A percentile compares a stretch with the other conserved stretches of the same genome.
Conservation (phyloP, 2,329 filamentous ascomycete species). For the Hypoxylon sp. region DNA sequence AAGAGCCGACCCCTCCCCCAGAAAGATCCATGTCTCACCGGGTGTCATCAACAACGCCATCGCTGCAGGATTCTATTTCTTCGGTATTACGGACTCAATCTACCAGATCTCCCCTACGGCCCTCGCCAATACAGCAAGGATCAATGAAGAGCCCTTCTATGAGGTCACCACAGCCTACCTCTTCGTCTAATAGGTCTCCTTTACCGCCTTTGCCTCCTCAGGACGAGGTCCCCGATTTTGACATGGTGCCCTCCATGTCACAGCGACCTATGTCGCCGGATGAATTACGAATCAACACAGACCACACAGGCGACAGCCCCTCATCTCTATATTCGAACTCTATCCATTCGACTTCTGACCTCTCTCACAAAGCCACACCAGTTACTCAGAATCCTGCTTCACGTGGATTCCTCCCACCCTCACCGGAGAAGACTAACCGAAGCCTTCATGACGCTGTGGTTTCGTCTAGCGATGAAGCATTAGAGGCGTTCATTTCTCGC, state of each 20-base stretch:
- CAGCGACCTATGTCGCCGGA: slow-evolving; percentile 44
- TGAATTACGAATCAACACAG: slow-evolving; percentile 45
- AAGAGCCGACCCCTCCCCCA: slow-evolving; percentile 42
- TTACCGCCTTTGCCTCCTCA: slow-evolving; percentile 37
- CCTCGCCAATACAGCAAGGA: slow-evolving; percentile 40
- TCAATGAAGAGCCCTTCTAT: slow-evolving; percentile 35
- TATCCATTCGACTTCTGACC: slow-evolving; percentile 47
- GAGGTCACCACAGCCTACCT: slow-evolving; percentile 40
- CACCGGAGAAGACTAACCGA: slow-evolving; percentile 47
- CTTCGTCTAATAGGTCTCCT: slow-evolving; percentile 35
- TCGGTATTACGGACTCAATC: slow-evolving; percentile 47
- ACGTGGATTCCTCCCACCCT: slow-evolving; percentile 38
- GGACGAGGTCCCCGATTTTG: slow-evolving; percentile 43
- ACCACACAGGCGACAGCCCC: slow-evolving; percentile 41
- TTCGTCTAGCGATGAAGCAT: slow-evolving; percentile 72
- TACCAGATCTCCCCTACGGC: slow-evolving; percentile 44
- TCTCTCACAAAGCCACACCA: slow-evolving; percentile 48
- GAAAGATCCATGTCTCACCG: slow-evolving; percentile 43
- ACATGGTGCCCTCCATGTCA: slow-evolving; percentile 35
- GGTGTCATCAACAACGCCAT: slow-evolving; percentile 34
- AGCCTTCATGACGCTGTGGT: slow-evolving; percentile 57
- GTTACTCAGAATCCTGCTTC: slow-evolving; percentile 45
- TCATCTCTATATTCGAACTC: slow-evolving; percentile 47
- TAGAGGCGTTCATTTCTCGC: slow-evolving; percentile 76
- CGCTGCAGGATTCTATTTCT: slow-evolving; percentile 46